Percentiles rank a stretch among this genome's conserved stretches.
Evolutionary conservation across 2,329 filamentous ascomycete species (phyloP).

Genomic region (Stachybotrys echinatus): DNA sequence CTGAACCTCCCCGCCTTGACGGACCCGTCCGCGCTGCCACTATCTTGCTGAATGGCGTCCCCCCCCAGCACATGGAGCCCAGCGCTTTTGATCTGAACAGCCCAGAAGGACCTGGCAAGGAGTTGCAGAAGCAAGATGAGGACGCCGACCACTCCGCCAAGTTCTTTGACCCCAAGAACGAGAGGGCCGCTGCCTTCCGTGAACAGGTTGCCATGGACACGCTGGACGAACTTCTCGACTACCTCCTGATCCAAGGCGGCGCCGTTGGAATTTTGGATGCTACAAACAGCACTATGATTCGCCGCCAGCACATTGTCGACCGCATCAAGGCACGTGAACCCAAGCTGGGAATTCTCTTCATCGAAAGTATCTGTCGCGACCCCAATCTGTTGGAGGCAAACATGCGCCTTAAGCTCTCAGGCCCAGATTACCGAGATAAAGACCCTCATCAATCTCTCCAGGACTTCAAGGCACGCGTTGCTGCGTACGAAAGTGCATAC

Average conservation of each 20-base stretch:
- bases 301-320: conserved; percentile 77
- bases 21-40: conserved; percentile 48
- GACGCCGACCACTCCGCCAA: conserved; percentile 80
- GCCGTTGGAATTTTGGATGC: conserved; percentile 94
- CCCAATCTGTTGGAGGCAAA: conserved; percentile 83
- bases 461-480: conserved; percentile 90
- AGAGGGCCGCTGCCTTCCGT: conserved; percentile 72
- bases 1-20: conserved; percentile 33
- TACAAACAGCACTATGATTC: conserved; percentile 89
- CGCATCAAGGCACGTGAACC: conserved; percentile 79
- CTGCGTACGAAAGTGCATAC: conserved; percentile 91
- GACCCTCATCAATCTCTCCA: conserved; percentile 78
- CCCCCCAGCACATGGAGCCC: conserved; percentile 27
- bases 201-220: conserved; percentile 93
- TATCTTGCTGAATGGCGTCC: conserved; percentile 52
- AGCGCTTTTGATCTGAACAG: conserved; percentile 30
- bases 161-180: conserved; percentile 92
- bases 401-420: conserved; percentile 93
- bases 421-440: conserved; percentile 92
- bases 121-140: conserved; percentile 8
- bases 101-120: conserved; percentile 16
- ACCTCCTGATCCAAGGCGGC: conserved; percentile 74
- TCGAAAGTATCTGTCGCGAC: conserved; percentile 91
- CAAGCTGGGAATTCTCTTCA: conserved; percentile 84
- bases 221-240: conserved; percentile 85